Conservation (phyloP, 352 stramenopile species). For the Pythium vanterpoolii region DNA sequence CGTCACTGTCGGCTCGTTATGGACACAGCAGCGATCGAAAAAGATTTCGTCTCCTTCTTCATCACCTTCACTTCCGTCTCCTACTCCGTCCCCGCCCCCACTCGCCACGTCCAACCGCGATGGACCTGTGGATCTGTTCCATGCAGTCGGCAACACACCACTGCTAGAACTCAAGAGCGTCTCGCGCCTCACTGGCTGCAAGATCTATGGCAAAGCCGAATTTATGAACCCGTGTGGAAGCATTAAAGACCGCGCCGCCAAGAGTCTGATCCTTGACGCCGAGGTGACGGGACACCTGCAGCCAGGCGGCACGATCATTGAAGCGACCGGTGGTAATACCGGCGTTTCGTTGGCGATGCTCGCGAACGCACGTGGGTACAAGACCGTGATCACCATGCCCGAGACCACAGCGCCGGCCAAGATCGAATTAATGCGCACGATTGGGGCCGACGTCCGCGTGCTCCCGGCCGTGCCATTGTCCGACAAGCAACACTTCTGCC, state of each 20-base stretch:
- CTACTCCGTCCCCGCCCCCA: neutral
- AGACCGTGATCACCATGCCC: conserved; percentile 74
- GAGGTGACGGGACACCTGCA: conserved; percentile 83
- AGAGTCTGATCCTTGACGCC: conserved; percentile 90
- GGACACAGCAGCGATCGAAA: conserved; percentile 1
- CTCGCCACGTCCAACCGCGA: conserved; percentile 9
- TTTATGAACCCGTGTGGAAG: conserved; percentile 91
- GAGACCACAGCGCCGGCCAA: conserved; percentile 67
- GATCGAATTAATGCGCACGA: conserved; percentile 73
- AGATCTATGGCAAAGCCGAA: conserved; percentile 78
- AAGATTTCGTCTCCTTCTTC: neutral
- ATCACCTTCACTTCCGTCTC: neutral
- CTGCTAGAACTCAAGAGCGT: conserved; percentile 66
- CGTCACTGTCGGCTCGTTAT: conserved; percentile 21
- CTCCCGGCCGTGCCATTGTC: conserved; percentile 56
- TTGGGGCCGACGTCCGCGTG: conserved; percentile 64
- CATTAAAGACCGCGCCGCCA: conserved; percentile 93
- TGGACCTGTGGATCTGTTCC: conserved; percentile 53
- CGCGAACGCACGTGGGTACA: conserved; percentile 81
- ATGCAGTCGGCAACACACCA: conserved; percentile 71
- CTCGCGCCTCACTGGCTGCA: conserved; percentile 66
- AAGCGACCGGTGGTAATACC: conserved; percentile 91
- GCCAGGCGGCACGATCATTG: conserved; percentile 56
- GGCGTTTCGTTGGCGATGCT: conserved; percentile 90
- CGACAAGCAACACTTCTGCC: conserved; percentile 76